Conservation (phyloP, 1,284 basidiomycete species). For the Trametes polyzona region DNA sequence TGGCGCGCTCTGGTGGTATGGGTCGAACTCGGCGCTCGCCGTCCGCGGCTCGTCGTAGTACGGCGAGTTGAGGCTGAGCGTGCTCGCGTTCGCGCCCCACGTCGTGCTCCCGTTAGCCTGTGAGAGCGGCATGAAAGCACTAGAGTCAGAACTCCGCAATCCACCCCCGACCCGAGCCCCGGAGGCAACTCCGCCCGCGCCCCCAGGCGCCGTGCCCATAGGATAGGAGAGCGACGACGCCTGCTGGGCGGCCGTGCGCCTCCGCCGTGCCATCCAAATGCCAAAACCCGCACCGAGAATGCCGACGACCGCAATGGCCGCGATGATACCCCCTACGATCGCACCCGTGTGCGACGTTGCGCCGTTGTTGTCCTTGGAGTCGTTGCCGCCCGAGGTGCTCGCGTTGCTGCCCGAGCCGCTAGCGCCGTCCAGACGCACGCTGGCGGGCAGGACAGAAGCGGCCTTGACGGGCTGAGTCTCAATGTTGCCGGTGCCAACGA, state of each 20-base stretch:
- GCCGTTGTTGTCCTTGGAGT: slow-evolving; percentile 20
- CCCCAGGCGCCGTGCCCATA: slow-evolving; percentile 40
- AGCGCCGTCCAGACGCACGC: slow-evolving; percentile 44
- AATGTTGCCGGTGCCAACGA: slow-evolving; percentile 80
- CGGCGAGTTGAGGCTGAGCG: slow-evolving; percentile 41
- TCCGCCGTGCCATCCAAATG: slow-evolving; percentile 49
- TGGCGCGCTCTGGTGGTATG: slow-evolving; percentile 32
- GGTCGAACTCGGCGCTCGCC: slow-evolving; percentile 34
- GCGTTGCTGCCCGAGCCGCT: slow-evolving; percentile 26
- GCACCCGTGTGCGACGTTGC: slow-evolving; percentile 42
- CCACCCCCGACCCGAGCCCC: slow-evolving; percentile 26
- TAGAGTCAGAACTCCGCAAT: slow-evolving; percentile 53
- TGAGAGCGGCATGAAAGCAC: slow-evolving; percentile 61
- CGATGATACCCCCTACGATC: slow-evolving; percentile 57
- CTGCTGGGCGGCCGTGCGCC: slow-evolving; percentile 42
- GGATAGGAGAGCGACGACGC: slow-evolving; percentile 38
- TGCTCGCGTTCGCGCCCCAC: slow-evolving; percentile 46
- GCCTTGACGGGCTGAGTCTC: slow-evolving; percentile 61
- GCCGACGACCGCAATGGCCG: slow-evolving; percentile 50
- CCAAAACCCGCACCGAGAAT: slow-evolving; percentile 53
- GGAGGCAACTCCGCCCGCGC: slow-evolving; percentile 29
- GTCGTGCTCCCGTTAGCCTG: slow-evolving; percentile 56
- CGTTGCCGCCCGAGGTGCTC: slow-evolving; percentile 9
- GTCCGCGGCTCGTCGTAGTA: slow-evolving; percentile 48
- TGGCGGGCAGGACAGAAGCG: slow-evolving; percentile 57